Evolutionary conservation across 1,284 basidiomycete species (phyloP).

Genomic region (Moesziomyces antarcticus): DNA sequence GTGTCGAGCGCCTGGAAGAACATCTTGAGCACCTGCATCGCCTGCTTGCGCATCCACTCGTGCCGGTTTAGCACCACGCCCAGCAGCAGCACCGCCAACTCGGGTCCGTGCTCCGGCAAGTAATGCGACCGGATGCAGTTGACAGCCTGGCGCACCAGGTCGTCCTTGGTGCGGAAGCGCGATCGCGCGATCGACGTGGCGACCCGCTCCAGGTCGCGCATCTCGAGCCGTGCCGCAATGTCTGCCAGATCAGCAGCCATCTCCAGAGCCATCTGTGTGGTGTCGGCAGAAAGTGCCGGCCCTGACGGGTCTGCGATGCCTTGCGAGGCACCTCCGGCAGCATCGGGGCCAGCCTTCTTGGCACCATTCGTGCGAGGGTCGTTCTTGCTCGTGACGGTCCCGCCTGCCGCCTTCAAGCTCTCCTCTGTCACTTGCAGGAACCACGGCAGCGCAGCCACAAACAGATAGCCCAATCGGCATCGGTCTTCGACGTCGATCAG

Average conservation of each 20-base stretch:
- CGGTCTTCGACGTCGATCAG: conserved; percentile 78
- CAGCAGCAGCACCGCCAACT: conserved; percentile 82
- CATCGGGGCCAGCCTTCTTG: conserved; percentile 14
- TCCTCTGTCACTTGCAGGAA: conserved; percentile 82
- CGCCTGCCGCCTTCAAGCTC: conserved; percentile 22
- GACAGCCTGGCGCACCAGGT: conserved; percentile 90
- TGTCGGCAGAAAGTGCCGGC: conserved; percentile 71
- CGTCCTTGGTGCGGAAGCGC: conserved; percentile 90
- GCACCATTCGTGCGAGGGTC: conserved; percentile 20
- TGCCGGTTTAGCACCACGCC: conserved; percentile 86
- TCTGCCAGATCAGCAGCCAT: conserved; percentile 81
- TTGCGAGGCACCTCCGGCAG: not conserved
- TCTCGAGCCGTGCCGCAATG: conserved; percentile 79
- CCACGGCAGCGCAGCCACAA: conserved; percentile 86
- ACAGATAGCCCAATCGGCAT: conserved; percentile 80
- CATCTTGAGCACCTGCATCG: conserved; percentile 87
- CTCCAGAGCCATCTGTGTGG: conserved; percentile 74
- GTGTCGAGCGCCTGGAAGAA: conserved; percentile 87
- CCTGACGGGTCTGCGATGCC: not conserved
- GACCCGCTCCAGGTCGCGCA: conserved; percentile 82
- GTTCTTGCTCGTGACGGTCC: conserved; percentile 25
- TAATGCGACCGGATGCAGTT: conserved; percentile 85
- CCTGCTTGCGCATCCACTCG: conserved; percentile 82
- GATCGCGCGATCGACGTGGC: conserved; percentile 87
- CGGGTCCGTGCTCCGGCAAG: conserved; percentile 74